Conservation (phyloP, 2,329 filamentous ascomycete species). For the Fusarium circinatum region DNA sequence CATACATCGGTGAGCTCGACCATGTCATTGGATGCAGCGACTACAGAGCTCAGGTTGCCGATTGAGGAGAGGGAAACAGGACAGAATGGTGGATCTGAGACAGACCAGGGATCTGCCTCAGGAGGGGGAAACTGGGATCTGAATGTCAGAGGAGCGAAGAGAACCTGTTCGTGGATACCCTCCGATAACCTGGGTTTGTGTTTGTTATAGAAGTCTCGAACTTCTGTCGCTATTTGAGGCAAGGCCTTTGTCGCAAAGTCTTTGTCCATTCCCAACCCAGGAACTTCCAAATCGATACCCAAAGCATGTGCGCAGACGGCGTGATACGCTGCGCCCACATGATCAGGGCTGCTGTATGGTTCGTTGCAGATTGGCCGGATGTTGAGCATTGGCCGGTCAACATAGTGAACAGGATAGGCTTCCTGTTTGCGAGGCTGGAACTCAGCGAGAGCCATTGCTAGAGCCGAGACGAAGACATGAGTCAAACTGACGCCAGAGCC, state of each 20-base stretch:
- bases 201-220: not conserved
- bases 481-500: not conserved
- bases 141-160: not conserved
- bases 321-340: not conserved
- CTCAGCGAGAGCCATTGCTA: not conserved
- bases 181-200: not conserved
- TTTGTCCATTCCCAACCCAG: accelerated
- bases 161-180: not conserved
- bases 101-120: not conserved
- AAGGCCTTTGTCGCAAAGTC: accelerated
- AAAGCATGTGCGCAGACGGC: not conserved
- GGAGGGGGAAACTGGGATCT: not conserved
- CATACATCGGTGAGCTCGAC: not conserved
- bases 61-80: not conserved
- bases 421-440: not conserved
- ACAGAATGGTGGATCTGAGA: not conserved
- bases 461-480: not conserved
- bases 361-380: not conserved
- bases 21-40: accelerated
- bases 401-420: not conserved
- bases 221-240: not conserved
- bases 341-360: not conserved
- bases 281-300: not conserved
- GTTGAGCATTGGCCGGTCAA: constrained; percentile 2
- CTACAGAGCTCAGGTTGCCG: not conserved